These are phyloP conservation scores for Ophiostoma novo-ulmi DNA, from an alignment of 2,329 filamentous ascomycete species.

Conservation along the genomic window DNA sequence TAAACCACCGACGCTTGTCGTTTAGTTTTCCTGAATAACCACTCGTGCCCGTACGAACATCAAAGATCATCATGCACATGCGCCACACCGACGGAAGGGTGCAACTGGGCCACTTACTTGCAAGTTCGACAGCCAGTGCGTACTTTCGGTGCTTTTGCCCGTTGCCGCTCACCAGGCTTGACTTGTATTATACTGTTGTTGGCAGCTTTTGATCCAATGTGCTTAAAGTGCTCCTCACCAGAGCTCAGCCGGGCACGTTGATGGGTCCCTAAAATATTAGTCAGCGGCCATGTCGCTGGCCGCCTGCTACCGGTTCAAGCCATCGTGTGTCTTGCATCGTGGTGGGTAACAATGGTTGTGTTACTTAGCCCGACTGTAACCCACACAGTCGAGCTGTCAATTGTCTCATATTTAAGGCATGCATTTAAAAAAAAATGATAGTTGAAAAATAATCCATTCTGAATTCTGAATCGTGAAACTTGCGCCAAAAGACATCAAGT, in stretches of 20 bases:
- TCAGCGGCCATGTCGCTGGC: no score
- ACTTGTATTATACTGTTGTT: conserved; percentile 21
- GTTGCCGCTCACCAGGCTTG: conserved; percentile 24
- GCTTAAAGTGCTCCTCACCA: neutral
- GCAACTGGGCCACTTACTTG: conserved; percentile 22
- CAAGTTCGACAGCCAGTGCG: conserved; percentile 25
- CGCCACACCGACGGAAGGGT: neutral
- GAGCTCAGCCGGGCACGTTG: no score
- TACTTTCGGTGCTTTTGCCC: conserved; percentile 25
- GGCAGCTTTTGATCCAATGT: neutral
- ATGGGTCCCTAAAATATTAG: no score
- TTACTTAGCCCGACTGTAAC: neutral
- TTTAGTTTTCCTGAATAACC: no score
- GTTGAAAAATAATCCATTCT: neutral
- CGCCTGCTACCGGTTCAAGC: neutral
- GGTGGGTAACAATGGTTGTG: neutral
- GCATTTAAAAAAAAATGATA: neutral
- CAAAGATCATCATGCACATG: neutral
- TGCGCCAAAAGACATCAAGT: neutral
- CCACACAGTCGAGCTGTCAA: neutral
- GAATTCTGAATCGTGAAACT: conserved; percentile 8
- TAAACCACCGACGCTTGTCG: no score
- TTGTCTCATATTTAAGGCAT: neutral
- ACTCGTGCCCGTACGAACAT: neutral
- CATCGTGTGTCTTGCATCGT: neutral